These are phyloP conservation scores for Misopates orontium DNA, from an alignment of 257 asterid genomes.

Conservation along the genomic window DNA sequence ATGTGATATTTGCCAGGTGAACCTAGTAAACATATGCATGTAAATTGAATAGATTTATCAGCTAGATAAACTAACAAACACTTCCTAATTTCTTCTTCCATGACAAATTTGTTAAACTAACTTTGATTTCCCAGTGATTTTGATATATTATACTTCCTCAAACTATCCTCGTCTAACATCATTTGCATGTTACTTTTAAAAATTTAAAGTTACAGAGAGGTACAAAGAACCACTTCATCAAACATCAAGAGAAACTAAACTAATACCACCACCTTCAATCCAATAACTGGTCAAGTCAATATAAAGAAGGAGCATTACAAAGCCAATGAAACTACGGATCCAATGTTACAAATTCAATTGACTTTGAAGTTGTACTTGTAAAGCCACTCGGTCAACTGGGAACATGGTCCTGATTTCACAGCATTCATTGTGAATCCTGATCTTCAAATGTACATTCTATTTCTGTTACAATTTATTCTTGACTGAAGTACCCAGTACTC, in stretches of 20 bases:
- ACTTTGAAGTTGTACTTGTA: not conserved
- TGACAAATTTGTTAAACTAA: not conserved
- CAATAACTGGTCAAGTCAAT: constrained; percentile 11
- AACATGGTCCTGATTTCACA: constrained; percentile 12
- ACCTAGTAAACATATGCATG: too few species aligned
- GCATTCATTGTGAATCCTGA: constrained; percentile 4
- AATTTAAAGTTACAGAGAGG: constrained; percentile 3
- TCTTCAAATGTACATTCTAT: not conserved
- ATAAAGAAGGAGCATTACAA: constrained; percentile 7
- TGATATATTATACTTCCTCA: not conserved
- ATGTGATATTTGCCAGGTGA: too few species aligned
- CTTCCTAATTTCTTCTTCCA: not conserved
- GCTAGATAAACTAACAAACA: not conserved
- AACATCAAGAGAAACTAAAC: not conserved
- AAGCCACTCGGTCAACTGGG: not conserved
- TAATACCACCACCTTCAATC: not conserved
- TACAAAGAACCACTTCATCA: not conserved
- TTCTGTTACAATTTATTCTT: not conserved
- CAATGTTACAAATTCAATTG: too few species aligned
- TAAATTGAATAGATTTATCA: not conserved
- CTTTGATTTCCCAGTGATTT: not conserved
- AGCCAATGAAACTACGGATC: not conserved
- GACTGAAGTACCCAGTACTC: constrained; percentile 6
- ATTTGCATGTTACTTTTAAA: not conserved
- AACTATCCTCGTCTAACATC: not conserved